Evolutionary conservation across 148 eudicot species (phyloP).

Genomic region (Oxyria digyna): DNA sequence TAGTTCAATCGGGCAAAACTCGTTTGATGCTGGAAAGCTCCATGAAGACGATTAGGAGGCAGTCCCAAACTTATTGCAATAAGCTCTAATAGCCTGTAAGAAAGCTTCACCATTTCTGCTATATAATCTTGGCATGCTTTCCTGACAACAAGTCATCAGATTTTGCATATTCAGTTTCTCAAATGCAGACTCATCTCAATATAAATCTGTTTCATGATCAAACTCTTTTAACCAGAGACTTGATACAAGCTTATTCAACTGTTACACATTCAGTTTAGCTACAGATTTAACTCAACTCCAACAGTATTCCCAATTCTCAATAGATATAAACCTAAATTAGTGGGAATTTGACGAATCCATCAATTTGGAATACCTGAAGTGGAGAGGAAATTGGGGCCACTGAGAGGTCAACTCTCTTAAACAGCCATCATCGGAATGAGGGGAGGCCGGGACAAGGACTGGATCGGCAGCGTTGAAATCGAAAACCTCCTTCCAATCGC

Average conservation of each 20-base stretch:
- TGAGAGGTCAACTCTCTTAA: constrained; percentile 26
- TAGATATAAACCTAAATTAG: no score
- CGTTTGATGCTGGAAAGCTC: constrained; percentile 34
- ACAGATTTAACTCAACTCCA: no score
- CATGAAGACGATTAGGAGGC: constrained; percentile 21
- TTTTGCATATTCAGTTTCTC: not conserved
- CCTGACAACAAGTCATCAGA: constrained; percentile 18
- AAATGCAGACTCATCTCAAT: not conserved
- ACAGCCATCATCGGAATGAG: constrained; percentile 20
- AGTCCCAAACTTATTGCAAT: constrained; percentile 56
- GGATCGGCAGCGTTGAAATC: constrained; percentile 35
- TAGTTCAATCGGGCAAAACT: constrained; percentile 46
- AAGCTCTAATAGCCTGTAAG: constrained; percentile 37
- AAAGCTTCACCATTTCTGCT: constrained; percentile 39
- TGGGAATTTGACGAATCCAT: no score
- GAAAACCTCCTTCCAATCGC: constrained; percentile 62
- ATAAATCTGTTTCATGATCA: no score
- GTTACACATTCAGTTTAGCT: no score
- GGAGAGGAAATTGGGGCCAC: constrained; percentile 43
- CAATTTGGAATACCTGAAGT: constrained; percentile 27
- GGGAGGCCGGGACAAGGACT: constrained; percentile 29
- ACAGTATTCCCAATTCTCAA: no score
- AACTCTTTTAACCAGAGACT: not conserved
- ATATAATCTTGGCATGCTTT: constrained; percentile 43
- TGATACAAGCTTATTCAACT: no score